phyloP scores from a whole-genome alignment of 495 filamentous ascomycete genomes.

The Cercophora scortea region DNA sequence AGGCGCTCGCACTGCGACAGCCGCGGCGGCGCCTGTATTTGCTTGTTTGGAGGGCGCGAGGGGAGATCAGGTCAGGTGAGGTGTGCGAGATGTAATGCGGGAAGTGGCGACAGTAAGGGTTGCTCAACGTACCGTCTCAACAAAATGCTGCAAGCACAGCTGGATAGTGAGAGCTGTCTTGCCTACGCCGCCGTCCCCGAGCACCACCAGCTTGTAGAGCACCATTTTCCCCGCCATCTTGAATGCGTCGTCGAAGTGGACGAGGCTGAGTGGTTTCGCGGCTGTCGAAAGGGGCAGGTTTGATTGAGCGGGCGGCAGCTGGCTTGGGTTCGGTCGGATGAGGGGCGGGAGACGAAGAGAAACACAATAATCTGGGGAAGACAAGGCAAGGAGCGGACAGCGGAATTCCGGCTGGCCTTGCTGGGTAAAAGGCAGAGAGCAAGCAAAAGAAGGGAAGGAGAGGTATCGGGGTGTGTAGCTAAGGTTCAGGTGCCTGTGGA shows the following conservation, averaged over 20 bases:
- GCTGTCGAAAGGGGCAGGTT: constrained; percentile 1
- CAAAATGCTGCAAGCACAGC: constrained; percentile 60
- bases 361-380: not conserved
- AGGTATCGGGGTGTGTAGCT: too few relatives aligned
- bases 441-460: too few relatives aligned
- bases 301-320: not conserved
- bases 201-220: constrained; percentile 96
- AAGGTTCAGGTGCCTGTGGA: too few relatives aligned
- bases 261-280: not conserved
- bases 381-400: not conserved
- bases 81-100: not conserved
- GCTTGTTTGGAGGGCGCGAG: not conserved
- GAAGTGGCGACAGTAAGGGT: constrained; percentile 1
- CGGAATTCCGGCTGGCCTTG: too few relatives aligned
- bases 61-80: not conserved
- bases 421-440: too few relatives aligned
- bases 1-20: not conserved
- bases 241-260: constrained; percentile 10
- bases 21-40: not conserved
- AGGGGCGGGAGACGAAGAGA: constrained; percentile 2
- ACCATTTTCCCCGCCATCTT: constrained; percentile 75
- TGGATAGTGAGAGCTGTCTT: constrained; percentile 98
- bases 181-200: constrained; percentile 71
- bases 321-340: not conserved
- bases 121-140: constrained; percentile 42